Evolutionary conservation across 108 stramenopile genomes (phyloP).

Genomic region (Discostella stelligeroides): DNA sequence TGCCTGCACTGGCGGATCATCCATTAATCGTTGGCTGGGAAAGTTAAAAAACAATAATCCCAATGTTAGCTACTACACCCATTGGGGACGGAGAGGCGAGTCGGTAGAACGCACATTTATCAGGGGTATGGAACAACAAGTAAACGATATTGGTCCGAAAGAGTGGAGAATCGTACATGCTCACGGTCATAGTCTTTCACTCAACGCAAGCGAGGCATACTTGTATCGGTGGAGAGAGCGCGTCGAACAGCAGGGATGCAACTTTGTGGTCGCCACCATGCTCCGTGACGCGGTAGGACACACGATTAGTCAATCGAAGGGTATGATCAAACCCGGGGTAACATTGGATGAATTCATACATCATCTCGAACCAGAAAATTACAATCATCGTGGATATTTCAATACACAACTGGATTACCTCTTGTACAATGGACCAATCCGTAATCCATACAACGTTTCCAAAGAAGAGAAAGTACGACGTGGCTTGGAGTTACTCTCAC

Average conservation of each 20-base stretch:
- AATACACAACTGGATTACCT: conserved; percentile 50
- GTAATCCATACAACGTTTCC: conserved; percentile 40
- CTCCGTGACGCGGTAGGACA: conserved; percentile 44
- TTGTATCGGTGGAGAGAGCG: conserved; percentile 41
- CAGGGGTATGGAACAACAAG: conserved; percentile 22
- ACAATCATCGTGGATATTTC: conserved; percentile 23
- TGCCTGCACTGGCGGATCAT: conserved; percentile 41
- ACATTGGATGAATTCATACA: conserved; percentile 22
- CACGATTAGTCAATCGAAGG: conserved; percentile 39
- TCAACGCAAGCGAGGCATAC: conserved; percentile 39
- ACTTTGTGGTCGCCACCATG: conserved; percentile 39
- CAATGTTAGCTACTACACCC: conserved; percentile 40
- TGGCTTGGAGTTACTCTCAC: conserved; percentile 24
- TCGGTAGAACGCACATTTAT: conserved; percentile 29
- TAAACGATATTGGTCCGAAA: conserved; percentile 4
- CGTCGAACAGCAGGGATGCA: conserved; percentile 36
- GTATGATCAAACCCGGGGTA: conserved; percentile 18
- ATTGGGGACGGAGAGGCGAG: conserved; percentile 38
- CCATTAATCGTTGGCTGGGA: conserved; percentile 46
- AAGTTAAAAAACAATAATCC: conserved; percentile 33
- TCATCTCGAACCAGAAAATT: conserved; percentile 39
- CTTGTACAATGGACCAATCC: conserved; percentile 34
- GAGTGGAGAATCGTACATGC: conserved; percentile 53
- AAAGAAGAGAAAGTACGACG: conserved; percentile 43
- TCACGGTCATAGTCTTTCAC: conserved; percentile 44